phyloP scores from a whole-genome alignment of 768 basidiomycete species.

The Sporobolomyces roseus region DNA sequence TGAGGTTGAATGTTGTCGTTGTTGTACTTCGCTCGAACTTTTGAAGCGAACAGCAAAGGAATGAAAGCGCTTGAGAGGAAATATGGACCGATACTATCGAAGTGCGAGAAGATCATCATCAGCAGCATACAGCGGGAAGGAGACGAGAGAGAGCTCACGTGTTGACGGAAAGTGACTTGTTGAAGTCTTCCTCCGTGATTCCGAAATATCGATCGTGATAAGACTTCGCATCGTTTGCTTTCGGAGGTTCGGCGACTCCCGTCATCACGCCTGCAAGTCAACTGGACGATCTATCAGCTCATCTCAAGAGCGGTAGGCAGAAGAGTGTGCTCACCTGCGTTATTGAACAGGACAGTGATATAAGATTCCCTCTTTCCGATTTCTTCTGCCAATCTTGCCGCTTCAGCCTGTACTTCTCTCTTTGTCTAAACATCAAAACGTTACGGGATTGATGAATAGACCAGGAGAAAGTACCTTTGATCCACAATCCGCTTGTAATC shows the following conservation, averaged over 20 bases:
- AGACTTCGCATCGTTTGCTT: conserved; percentile 48
- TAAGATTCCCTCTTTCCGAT: conserved; percentile 14
- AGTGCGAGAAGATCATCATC: background rate
- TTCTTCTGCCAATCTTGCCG: conserved; percentile 4
- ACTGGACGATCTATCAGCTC: no score
- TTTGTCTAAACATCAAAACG: background rate
- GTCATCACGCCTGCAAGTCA: conserved; percentile 17
- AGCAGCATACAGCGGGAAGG: background rate
- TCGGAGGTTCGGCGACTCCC: background rate
- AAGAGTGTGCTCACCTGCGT: conserved; percentile 1
- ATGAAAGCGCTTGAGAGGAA: conserved; percentile 31
- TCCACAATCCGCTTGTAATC: conserved; percentile 53
- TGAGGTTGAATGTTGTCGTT: conserved; percentile 53
- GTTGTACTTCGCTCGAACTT: conserved; percentile 45
- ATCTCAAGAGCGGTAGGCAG: background rate
- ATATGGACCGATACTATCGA: conserved; percentile 28
- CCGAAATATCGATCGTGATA: conserved; percentile 53
- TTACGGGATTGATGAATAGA: no score
- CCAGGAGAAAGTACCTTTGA: conserved; percentile 1
- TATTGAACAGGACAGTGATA: conserved; percentile 27
- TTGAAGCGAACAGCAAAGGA: conserved; percentile 20
- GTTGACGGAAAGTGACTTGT: conserved; percentile 46
- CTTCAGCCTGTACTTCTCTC: conserved; percentile 14
- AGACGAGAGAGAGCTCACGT: conserved; percentile 8
- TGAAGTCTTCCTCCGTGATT: conserved; percentile 51